Evolutionary conservation across 176 grass and related monocot genomes (phyloP), one percentile per base, ranked within the genome.

Genomic region (Themeda triandra): DNA sequence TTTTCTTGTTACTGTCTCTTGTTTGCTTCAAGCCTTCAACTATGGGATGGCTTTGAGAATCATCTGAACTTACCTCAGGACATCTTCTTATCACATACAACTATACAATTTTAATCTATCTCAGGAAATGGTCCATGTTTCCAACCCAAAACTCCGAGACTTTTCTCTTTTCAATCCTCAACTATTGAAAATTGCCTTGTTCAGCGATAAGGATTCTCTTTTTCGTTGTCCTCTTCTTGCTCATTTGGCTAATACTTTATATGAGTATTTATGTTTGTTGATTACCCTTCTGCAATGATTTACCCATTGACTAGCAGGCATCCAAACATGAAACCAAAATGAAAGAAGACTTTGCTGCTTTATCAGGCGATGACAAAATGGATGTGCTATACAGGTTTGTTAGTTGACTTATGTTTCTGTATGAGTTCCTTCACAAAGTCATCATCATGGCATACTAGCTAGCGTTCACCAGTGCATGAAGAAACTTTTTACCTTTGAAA

Each of bases 331-430:
- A 87, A 69, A 40, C 37, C 60, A 86, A 81, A 69, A 73, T 89
- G 66, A 93, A 90, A 77, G 85, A 91, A 82, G 80, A 90, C 17
- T 40, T 90, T 66, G 56, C 84, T 84, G 25, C 80, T 37, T 86
- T 93, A 70, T 82, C 96, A 83, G 86, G 85, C 78, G 87, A 95
- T 65, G 89, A 90, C 42, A 92, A 95, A 80, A 86, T 98, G 89
- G 84, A 73, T 90, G 78, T 69, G 35, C 56, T 91, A 67, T 88
- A 88, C 87, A 98, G 95, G 95, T 98, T 51, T 86, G 19, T 70
- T 87, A 37, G 80, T 41, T 68, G 80, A 54, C 13, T 80, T 75
- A 32, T 29, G 29, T 77, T 77, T 12, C 37, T 63, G 33, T 66
- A 44, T 71, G 75, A 85, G 14, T 89, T 76, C 69, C 36, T 78